These are phyloP conservation scores for Boechera retrofracta DNA, from an alignment of 345 rosid species.

Conservation along the genomic window DNA sequence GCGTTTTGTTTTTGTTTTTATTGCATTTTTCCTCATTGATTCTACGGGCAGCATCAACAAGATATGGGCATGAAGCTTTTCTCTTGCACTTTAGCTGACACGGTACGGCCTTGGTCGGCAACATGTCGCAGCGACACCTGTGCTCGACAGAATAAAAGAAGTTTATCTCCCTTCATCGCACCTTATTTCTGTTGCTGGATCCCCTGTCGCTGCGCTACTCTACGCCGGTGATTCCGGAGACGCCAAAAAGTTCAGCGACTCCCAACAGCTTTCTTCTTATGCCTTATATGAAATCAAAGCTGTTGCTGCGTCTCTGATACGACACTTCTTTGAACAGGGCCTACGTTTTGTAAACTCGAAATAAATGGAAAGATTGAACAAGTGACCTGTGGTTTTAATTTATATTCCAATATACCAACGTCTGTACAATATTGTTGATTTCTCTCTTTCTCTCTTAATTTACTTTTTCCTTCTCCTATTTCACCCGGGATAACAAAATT, in stretches of 20 bases:
- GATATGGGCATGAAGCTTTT: background rate
- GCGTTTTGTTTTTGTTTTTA: no score
- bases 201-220: background rate
- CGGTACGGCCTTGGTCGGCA: background rate
- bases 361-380: background rate
- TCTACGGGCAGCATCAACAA: no score
- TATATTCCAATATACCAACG: slow-evolving; percentile 41
- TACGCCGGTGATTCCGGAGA: no score
- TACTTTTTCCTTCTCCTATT: slow-evolving; percentile 11
- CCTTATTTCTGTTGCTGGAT: no score
- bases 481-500: slow-evolving; percentile 33
- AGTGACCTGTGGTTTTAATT: slow-evolving; percentile 29
- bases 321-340: no score
- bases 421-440: slow-evolving; percentile 39
- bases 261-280: background rate
- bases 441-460: slow-evolving; percentile 2
- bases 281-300: background rate
- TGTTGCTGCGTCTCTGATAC: background rate
- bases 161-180: background rate
- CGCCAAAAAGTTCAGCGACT: background rate
- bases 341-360: background rate
- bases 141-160: no score
- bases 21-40: no score
- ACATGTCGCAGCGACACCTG: no score
- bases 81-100: background rate